phyloP scores from a whole-genome alignment of 2,329 filamentous ascomycete species.

The Alternaria panax region DNA sequence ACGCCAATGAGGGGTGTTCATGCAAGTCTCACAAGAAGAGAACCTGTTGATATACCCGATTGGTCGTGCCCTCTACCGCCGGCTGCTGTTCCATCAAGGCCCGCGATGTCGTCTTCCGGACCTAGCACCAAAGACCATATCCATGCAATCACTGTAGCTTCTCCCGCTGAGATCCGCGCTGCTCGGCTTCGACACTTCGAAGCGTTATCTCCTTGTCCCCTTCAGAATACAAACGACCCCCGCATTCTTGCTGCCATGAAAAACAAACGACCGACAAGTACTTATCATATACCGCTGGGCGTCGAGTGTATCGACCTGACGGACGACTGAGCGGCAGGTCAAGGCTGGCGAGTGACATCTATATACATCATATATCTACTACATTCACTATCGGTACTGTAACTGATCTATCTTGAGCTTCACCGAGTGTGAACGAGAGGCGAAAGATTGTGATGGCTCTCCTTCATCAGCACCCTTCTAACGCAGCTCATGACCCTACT shows the following conservation, averaged over 20 bases:
- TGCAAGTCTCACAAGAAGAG: background rate
- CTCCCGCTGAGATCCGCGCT: conserved; percentile 17
- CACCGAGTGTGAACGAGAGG: background rate
- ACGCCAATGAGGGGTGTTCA: background rate
- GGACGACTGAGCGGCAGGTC: conserved; percentile 11
- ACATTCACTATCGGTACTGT: background rate
- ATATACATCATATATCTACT: background rate
- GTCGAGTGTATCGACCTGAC: conserved; percentile 23
- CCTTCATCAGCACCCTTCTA: background rate
- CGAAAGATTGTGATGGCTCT: background rate
- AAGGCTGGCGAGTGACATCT: background rate
- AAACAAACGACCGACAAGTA: background rate
- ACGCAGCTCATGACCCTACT: background rate
- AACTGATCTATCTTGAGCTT: background rate
- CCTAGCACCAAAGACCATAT: background rate
- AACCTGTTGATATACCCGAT: background rate
- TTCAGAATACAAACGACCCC: background rate
- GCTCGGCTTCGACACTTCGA: conserved; percentile 23
- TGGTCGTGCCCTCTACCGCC: background rate
- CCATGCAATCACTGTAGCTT: background rate
- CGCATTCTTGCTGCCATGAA: background rate
- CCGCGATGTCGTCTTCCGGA: background rate
- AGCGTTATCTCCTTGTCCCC: background rate
- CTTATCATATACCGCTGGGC: background rate
- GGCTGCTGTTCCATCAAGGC: background rate